Percentiles rank a stretch among this genome's conserved stretches.
Evolutionary conservation across 352 stramenopile genomes (phyloP).

Genomic region (Aphanomyces stellatus): DNA sequence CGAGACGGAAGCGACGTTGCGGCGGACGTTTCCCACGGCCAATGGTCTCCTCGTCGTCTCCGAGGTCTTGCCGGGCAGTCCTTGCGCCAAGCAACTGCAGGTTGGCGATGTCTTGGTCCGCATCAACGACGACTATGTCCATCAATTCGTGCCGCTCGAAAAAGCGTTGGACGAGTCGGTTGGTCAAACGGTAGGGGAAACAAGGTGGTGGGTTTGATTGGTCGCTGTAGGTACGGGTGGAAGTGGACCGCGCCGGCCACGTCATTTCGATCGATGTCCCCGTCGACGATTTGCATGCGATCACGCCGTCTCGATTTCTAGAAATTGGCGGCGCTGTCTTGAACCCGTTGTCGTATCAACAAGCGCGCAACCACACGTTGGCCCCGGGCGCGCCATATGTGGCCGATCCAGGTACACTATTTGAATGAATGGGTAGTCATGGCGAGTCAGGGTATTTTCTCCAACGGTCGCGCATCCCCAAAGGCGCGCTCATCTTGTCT

Average conservation of each 20-base stretch:
- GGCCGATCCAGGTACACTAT: conserved; percentile 36
- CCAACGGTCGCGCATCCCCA: conserved; percentile 74
- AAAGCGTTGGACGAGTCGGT: conserved; percentile 72
- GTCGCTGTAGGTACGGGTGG: conserved; percentile 46
- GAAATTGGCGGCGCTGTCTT: conserved; percentile 83
- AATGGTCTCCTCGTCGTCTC: conserved; percentile 88
- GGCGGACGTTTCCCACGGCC: conserved; percentile 66
- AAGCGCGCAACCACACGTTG: conserved; percentile 80
- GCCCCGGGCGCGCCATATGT: conserved; percentile 66
- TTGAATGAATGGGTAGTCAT: neutral
- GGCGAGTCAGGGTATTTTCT: conserved; percentile 68
- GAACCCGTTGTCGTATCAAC: conserved; percentile 85
- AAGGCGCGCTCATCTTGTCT: conserved; percentile 79
- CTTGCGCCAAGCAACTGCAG: conserved; percentile 69
- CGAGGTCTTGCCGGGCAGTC: conserved; percentile 73
- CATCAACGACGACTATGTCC: conserved; percentile 72
- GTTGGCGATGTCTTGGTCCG: conserved; percentile 85
- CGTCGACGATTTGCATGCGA: conserved; percentile 77
- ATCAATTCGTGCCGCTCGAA: conserved; percentile 83
- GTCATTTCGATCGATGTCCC: conserved; percentile 47
- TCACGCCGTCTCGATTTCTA: conserved; percentile 79
- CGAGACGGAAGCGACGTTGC: conserved; percentile 68
- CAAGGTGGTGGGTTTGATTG: neutral
- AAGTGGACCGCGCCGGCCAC: conserved; percentile 73
- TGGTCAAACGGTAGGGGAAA: conserved; percentile 37